phyloP scores from a whole-genome alignment of 352 stramenopile species.

The Pythium oligandrum region DNA sequence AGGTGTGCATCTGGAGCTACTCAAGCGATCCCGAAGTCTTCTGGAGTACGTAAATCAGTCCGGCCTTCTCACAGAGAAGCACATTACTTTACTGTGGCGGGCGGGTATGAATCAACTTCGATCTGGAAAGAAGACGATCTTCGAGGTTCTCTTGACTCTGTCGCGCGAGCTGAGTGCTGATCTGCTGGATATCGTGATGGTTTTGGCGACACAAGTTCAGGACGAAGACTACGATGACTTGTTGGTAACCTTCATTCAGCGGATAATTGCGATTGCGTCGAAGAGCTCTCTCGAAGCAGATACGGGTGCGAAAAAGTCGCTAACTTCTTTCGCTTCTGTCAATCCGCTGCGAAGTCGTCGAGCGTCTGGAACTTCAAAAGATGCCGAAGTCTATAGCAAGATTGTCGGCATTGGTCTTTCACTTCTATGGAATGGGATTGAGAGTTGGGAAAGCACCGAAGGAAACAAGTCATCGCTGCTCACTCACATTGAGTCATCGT shows the following conservation, averaged over 20 bases:
- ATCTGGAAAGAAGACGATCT: constrained; percentile 61
- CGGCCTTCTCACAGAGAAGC: constrained; percentile 50
- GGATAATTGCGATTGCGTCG: constrained; percentile 64
- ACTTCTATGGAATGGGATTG: constrained; percentile 74
- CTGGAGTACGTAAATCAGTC: constrained; percentile 62
- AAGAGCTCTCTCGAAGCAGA: constrained; percentile 73
- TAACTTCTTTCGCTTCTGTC: constrained; percentile 43
- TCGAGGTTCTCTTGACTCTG: constrained; percentile 69
- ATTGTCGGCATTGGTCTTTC: constrained; percentile 66
- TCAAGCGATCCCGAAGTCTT: constrained; percentile 71
- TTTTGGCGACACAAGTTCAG: constrained; percentile 69
- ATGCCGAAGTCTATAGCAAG: constrained; percentile 69
- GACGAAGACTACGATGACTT: constrained; percentile 73
- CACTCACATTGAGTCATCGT: constrained; percentile 45
- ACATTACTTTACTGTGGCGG: constrained; percentile 77
- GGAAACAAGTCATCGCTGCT: constrained; percentile 14
- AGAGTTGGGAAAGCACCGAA: constrained; percentile 2
- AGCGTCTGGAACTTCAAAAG: constrained; percentile 42
- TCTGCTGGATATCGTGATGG: constrained; percentile 70
- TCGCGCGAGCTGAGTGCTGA: constrained; percentile 63
- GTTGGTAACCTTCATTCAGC: constrained; percentile 71
- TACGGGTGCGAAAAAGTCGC: constrained; percentile 63
- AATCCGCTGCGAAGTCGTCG: neutral
- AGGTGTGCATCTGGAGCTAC: constrained; percentile 74
- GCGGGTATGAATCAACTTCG: constrained; percentile 59